These are phyloP conservation scores for Zygotorulaspora chibaensis DNA, from an alignment of 805 yeast species.

Conservation along the genomic window DNA sequence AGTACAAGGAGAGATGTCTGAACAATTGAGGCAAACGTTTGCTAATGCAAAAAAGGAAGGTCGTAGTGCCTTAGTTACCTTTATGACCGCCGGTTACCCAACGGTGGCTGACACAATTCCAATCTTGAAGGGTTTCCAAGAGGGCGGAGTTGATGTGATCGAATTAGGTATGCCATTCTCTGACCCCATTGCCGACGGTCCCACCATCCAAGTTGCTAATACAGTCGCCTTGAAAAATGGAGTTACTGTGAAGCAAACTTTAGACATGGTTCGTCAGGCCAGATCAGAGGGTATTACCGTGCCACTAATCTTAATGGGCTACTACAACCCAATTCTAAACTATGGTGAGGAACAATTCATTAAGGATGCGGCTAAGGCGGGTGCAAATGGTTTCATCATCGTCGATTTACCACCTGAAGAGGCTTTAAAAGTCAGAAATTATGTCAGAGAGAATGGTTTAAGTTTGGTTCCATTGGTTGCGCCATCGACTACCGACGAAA, in stretches of 20 bases:
- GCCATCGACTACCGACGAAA: conserved; percentile 90
- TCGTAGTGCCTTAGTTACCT: conserved; percentile 86
- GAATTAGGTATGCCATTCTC: conserved; percentile 96
- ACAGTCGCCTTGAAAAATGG: conserved; percentile 79
- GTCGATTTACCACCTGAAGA: conserved; percentile 98
- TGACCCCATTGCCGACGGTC: conserved; percentile 99
- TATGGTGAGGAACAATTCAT: conserved; percentile 87
- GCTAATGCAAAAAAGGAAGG: conserved; percentile 54
- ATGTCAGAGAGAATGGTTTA: conserved; percentile 62
- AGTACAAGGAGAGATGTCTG: conserved; percentile 25
- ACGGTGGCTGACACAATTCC: conserved; percentile 83
- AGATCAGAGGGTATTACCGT: conserved; percentile 78
- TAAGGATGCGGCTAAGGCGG: conserved; percentile 74
- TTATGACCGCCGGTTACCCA: conserved; percentile 94
- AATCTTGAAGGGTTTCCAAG: conserved; percentile 80
- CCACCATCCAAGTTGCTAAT: conserved; percentile 90
- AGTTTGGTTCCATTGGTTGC: conserved; percentile 93
- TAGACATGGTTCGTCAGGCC: conserved; percentile 71
- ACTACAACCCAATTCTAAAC: conserved; percentile 87
- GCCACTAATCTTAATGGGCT: conserved; percentile 94
- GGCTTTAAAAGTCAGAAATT: conserved; percentile 78
- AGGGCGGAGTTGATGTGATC: conserved; percentile 91
- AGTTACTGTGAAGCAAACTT: conserved; percentile 60
- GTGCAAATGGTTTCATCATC: conserved; percentile 91
- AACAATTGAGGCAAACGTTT: conserved; percentile 48